These are phyloP conservation scores for Osmozyma mogii DNA, from an alignment of 805 yeast genomes.

Conservation along the genomic window DNA sequence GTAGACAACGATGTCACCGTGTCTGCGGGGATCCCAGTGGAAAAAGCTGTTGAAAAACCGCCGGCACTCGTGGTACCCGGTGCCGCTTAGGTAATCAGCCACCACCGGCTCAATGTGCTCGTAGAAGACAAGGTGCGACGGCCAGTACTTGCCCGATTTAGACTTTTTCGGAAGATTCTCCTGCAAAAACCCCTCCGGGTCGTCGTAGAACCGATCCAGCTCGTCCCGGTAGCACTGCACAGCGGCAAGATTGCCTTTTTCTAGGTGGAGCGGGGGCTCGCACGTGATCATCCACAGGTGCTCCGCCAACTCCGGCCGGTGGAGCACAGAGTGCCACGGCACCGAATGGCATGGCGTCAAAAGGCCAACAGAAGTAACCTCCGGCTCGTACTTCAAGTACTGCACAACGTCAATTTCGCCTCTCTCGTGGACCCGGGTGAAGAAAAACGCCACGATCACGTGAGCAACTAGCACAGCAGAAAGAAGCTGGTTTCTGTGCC, in stretches of 20 bases:
- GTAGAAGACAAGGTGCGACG: slow-evolving; percentile 65
- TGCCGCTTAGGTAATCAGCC: slow-evolving; percentile 25
- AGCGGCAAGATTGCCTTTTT: slow-evolving; percentile 11
- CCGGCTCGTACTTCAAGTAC: slow-evolving; percentile 34
- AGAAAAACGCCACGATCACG: slow-evolving; percentile 36
- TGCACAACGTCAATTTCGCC: slow-evolving; percentile 72
- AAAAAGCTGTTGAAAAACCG: slow-evolving; percentile 70
- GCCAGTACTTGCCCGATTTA: slow-evolving; percentile 39
- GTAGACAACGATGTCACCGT: slow-evolving; percentile 72
- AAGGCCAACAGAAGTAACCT: slow-evolving; percentile 58
- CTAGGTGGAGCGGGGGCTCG: slow-evolving; percentile 70
- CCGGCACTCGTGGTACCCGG: slow-evolving; percentile 37
- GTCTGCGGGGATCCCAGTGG: slow-evolving; percentile 81
- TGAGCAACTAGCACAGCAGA: slow-evolving; percentile 24
- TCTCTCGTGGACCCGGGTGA: slow-evolving; percentile 70
- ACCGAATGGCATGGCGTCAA: slow-evolving; percentile 96
- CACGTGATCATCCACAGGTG: slow-evolving; percentile 76
- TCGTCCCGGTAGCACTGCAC: slow-evolving; percentile 64
- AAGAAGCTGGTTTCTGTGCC: slow-evolving; percentile 1
- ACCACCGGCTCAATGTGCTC: slow-evolving; percentile 46
- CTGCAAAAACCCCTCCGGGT: slow-evolving; percentile 54
- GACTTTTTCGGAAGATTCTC: slow-evolving; percentile 39
- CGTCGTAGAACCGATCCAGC: slow-evolving; percentile 72
- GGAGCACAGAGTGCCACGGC: slow-evolving; percentile 85
- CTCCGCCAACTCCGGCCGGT: slow-evolving; percentile 36